A percentile compares a stretch with the other conserved stretches of the same genome.
These are phyloP conservation scores for Phytophthora quininea DNA, from an alignment of 352 stramenopile genomes.

Conservation along the genomic window DNA sequence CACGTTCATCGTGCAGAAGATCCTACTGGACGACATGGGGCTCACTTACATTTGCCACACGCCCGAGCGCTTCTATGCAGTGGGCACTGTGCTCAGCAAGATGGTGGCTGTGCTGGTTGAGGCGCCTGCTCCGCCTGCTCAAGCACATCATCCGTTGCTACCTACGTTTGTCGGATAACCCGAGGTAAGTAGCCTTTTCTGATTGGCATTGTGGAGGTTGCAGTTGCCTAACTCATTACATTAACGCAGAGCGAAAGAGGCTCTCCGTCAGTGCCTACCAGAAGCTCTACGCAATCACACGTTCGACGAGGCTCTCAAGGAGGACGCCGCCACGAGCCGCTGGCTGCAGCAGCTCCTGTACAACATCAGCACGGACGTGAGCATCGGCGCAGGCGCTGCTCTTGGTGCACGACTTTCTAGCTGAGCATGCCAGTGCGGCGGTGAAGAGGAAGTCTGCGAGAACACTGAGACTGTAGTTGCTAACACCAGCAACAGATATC, in stretches of 20 bases:
- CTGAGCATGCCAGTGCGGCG: conserved; percentile 27
- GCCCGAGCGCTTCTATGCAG: conserved; percentile 92
- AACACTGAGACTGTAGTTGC: conserved; percentile 1
- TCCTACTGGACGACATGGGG: conserved; percentile 98
- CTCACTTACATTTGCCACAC: conserved; percentile 99
- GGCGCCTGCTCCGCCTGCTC: conserved; percentile 93
- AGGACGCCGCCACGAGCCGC: conserved; percentile 96
- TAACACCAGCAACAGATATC: conserved; percentile 23
- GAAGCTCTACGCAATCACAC: conserved; percentile 94
- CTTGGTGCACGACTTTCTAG: conserved; percentile 38
- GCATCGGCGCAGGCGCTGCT: conserved; percentile 25
- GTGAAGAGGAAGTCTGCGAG: conserved; percentile 1
- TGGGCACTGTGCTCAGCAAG: conserved; percentile 94
- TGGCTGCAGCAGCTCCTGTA: conserved; percentile 96
- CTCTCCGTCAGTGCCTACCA: conserved; percentile 96
- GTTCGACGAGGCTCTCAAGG: conserved; percentile 94
- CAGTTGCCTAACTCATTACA: not conserved
- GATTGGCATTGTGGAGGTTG: not conserved
- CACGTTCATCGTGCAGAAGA: conserved; percentile 99
- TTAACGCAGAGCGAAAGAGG: conserved; percentile 89
- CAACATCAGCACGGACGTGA: conserved; percentile 76
- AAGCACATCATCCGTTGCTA: conserved; percentile 99
- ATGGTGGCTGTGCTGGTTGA: conserved; percentile 96
- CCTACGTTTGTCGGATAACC: conserved; percentile 92
- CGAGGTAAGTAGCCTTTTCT: conserved; percentile 29